These are phyloP conservation scores for Psilocybe cyanescens DNA, from an alignment of 768 basidiomycete species.

Conservation along the genomic window DNA sequence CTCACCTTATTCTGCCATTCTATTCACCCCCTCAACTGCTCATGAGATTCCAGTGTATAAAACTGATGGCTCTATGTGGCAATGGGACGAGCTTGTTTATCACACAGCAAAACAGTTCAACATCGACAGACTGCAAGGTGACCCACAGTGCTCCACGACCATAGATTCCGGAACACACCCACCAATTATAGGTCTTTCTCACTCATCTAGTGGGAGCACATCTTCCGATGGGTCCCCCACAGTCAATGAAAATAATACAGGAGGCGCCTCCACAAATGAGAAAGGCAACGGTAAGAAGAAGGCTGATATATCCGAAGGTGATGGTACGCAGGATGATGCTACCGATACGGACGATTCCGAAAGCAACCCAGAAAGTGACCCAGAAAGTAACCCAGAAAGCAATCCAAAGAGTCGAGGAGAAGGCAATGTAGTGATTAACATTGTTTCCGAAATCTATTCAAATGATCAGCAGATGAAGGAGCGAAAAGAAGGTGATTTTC, in stretches of 20 bases:
- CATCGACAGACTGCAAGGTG: not conserved
- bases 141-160: not conserved
- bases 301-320: not conserved
- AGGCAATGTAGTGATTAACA: not conserved
- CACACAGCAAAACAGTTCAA: not conserved
- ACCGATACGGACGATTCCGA: not conserved
- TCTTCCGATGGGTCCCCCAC: too few species aligned
- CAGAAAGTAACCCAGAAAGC: not conserved
- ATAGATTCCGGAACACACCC: fast-evolving
- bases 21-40: not conserved
- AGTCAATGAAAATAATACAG: too few species aligned
- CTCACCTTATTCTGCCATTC: not conserved
- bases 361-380: not conserved
- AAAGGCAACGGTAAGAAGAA: too few species aligned
- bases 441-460: not conserved
- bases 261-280: too few species aligned
- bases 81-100: not conserved
- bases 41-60: not conserved
- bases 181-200: not conserved
- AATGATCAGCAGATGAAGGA: not conserved
- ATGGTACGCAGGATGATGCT: not conserved
- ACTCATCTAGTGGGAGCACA: not conserved
- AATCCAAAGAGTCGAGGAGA: not conserved
- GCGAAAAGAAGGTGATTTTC: not conserved
- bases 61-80: not conserved